Base-by-base conservation (phyloP, 768 basidiomycete genomes). In the Crassisporium funariophilum region DNA sequence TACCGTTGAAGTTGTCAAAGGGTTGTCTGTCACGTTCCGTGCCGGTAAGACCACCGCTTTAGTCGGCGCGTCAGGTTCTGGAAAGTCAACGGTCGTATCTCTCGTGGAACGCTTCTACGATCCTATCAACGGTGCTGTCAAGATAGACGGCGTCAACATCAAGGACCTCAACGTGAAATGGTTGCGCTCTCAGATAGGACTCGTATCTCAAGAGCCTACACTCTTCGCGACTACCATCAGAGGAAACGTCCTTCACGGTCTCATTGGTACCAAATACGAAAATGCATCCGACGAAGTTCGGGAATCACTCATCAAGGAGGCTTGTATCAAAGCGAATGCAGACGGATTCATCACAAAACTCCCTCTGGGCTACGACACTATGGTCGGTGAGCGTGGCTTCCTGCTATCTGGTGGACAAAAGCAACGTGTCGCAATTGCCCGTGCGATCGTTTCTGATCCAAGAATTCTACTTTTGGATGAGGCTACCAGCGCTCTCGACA, bases 41-140 rank as follows among this genome's bases (percentile, higher is more conserved):
- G 85, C 86, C 0, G 90, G 91, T 21, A 83, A 87, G 64, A 88
- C 88, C 4, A 79, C 82, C 8, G 88, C 88, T 9, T 73, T 91
- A 24, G 88, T 90, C 37, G 88, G 88, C 40, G 86, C 88, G 9
- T 86, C 84, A 33, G 88, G 88, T 6, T 87, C 84, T 3, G 88
- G 88, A 11, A 88, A 88, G 58, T 87, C 85, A 1, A 90, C 88
- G 4, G 67, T 91, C 41, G 76, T 93, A 21, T 79, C 83, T 17
- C 78, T 94, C 11, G 81, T 92, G 31, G 91, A 94, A 63, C 79
- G 92, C 3, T 95, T 94, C 72, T 95, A 95, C 58, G 92, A 95
- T 60, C 88, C 92, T 2, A 65, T 74, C 0, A 65, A 68, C 1
- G 92, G 92, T 13, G 55, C 60, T 13, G 80, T 93, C 60, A 82